Conservation (phyloP, 805 yeast species). For the Hanseniaspora occidentalis region DNA sequence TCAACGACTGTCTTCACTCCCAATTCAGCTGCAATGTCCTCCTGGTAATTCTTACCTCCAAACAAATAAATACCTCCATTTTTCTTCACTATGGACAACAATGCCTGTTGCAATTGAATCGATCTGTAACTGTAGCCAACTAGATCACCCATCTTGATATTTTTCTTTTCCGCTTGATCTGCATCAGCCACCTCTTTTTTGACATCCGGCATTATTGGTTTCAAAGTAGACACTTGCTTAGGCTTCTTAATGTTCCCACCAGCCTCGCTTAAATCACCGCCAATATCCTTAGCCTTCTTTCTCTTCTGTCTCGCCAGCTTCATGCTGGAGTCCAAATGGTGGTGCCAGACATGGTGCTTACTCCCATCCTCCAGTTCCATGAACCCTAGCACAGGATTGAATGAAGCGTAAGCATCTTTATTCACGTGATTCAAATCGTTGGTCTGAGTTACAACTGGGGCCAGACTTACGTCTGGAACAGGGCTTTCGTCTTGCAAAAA, state of each 20-base stretch:
- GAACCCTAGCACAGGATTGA: neutral
- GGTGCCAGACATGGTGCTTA: neutral
- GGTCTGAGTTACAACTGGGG: too few relatives aligned
- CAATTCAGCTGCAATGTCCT: conserved; percentile 28
- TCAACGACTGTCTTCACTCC: conserved; percentile 34
- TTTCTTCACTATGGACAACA: conserved; percentile 31
- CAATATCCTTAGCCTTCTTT: conserved; percentile 1
- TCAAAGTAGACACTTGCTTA: too few relatives aligned
- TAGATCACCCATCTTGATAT: conserved; percentile 21
- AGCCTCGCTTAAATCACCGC: neutral
- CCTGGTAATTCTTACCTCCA: conserved; percentile 27
- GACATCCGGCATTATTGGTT: neutral
- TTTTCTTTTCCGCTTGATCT: conserved; percentile 3
- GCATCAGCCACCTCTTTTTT: too few relatives aligned
- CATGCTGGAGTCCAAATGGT: neutral
- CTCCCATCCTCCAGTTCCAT: neutral
- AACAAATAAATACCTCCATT: conserved; percentile 35
- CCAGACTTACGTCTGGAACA: too few relatives aligned
- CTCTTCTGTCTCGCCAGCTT: neutral
- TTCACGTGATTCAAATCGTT: neutral
- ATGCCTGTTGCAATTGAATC: conserved; percentile 30
- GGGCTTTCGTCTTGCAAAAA: neutral
- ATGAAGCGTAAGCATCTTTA: neutral
- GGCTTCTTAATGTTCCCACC: too few relatives aligned
- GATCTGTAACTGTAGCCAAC: conserved; percentile 32